These are phyloP conservation scores for Gossypium armourianum DNA, from an alignment of 441 rosid species.

Conservation along the genomic window DNA sequence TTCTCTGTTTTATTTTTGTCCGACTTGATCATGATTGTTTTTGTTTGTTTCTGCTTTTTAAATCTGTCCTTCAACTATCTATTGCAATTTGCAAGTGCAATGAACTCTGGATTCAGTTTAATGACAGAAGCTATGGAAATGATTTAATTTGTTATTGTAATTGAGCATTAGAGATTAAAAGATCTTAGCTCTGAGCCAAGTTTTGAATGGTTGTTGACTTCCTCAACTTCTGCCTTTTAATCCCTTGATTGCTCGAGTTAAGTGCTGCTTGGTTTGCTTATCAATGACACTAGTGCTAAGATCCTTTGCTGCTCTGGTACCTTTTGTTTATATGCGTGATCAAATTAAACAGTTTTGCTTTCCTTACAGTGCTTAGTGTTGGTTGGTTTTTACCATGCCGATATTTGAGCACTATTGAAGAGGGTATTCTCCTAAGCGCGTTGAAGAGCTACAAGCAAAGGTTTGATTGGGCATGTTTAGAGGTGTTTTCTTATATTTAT, in stretches of 20 bases:
- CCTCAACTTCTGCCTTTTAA: not conserved
- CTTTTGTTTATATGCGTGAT: conserved; percentile 8
- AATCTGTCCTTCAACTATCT: not conserved
- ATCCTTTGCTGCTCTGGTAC: conserved; percentile 3
- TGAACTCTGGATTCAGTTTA: conserved; percentile 1
- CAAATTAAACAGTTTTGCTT: conserved; percentile 1
- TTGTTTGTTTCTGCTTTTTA: conserved; percentile 12
- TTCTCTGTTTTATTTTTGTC: conserved; percentile 9
- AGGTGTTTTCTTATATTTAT: not conserved
- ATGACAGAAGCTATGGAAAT: not conserved
- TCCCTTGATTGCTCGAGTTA: conserved; percentile 14
- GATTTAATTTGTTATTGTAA: conserved; percentile 9
- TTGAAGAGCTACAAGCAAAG: not conserved
- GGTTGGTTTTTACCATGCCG: not conserved
- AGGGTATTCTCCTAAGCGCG: conserved; percentile 1
- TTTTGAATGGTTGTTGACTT: conserved; percentile 7
- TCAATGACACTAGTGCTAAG: conserved; percentile 11
- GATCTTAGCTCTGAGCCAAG: conserved; percentile 8
- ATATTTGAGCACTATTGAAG: conserved; percentile 4
- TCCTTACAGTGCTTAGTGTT: not conserved
- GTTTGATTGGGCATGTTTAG: not conserved
- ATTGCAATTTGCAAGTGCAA: not conserved
- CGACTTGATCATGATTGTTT: conserved; percentile 3
- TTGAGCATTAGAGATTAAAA: not conserved
- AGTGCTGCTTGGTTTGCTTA: conserved; percentile 6